phyloP scores from a whole-genome alignment of 1,284 basidiomycete species.

The Trametes pubescens region DNA sequence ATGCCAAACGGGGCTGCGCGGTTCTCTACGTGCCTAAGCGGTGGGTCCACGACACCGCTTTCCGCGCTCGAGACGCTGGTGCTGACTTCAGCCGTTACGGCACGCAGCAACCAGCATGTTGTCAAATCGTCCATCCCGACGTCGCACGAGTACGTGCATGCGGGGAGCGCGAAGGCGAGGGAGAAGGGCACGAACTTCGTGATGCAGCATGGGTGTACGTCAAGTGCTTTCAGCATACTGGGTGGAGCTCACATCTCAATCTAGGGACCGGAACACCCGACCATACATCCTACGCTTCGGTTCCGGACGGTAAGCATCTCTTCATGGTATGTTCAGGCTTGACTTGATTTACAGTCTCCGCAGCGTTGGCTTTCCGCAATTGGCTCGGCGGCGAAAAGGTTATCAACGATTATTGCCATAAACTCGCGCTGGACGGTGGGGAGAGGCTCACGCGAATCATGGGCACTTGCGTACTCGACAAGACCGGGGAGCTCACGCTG shows the following conservation, averaged over 20 bases:
- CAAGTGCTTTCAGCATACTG: neutral
- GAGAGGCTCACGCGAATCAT: conserved; percentile 68
- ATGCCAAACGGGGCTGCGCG: conserved; percentile 74
- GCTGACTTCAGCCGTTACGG: neutral
- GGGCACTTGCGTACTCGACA: conserved; percentile 71
- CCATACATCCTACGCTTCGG: conserved; percentile 59
- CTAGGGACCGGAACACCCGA: conserved; percentile 79
- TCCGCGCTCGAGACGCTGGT: neutral
- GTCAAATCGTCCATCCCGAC: conserved; percentile 83
- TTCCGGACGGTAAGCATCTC: conserved; percentile 55
- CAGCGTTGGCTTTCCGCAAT: conserved; percentile 80
- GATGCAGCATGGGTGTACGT: conserved; percentile 66
- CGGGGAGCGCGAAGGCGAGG: conserved; percentile 38
- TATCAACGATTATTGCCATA: conserved; percentile 81
- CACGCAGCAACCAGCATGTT: conserved; percentile 79
- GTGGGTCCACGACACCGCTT: conserved; percentile 44
- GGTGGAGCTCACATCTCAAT: neutral
- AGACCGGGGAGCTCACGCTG: conserved; percentile 65
- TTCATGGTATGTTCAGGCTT: neutral
- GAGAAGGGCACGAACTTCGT: conserved; percentile 55
- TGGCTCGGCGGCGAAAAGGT: conserved; percentile 88
- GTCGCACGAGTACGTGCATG: conserved; percentile 62
- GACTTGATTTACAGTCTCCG: neutral
- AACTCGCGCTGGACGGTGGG: conserved; percentile 79
- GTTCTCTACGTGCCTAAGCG: conserved; percentile 81